phyloP scores from a whole-genome alignment of 78 protist genomes.

The Protostelium mycophagum region DNA sequence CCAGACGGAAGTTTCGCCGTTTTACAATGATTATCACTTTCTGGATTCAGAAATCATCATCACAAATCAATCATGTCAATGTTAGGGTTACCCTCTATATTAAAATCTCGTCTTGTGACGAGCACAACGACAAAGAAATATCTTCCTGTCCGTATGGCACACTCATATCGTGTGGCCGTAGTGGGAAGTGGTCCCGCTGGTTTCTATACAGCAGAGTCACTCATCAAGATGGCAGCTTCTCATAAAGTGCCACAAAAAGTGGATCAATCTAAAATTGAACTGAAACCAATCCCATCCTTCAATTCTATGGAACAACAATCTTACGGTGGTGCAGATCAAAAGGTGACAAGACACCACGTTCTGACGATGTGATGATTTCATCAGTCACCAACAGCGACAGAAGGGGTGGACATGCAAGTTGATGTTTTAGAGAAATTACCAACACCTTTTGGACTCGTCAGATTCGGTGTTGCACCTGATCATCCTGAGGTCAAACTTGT shows the following conservation, averaged over 20 bases:
- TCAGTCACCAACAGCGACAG: not conserved
- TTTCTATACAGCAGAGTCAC: slow-evolving; percentile 36
- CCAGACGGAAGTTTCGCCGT: too few species aligned
- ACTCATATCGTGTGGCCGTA: slow-evolving; percentile 29
- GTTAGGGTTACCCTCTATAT: too few species aligned
- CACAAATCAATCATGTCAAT: too few species aligned
- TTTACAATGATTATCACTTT: too few species aligned
- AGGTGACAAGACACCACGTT: not conserved
- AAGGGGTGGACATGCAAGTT: not conserved
- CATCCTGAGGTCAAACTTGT: slow-evolving; percentile 55
- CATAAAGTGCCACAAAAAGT: slow-evolving; percentile 36
- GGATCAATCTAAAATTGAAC: slow-evolving; percentile 11
- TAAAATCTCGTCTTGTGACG: too few species aligned
- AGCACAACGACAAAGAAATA: too few species aligned
- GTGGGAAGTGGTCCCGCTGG: slow-evolving; percentile 68
- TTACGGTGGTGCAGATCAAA: not conserved
- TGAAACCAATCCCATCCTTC: not conserved
- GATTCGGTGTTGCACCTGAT: slow-evolving; percentile 59
- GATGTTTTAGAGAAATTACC: slow-evolving; percentile 35
- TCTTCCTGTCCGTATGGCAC: too few species aligned
- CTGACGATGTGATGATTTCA: not conserved
- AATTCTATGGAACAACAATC: not conserved
- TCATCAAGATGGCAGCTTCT: slow-evolving; percentile 27
- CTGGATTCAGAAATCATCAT: too few species aligned
- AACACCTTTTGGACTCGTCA: slow-evolving; percentile 38